A percentile compares a stretch with the other conserved stretches of the same genome.
Conservation (phyloP, 768 basidiomycete species). For the Pisolithus sp. region DNA sequence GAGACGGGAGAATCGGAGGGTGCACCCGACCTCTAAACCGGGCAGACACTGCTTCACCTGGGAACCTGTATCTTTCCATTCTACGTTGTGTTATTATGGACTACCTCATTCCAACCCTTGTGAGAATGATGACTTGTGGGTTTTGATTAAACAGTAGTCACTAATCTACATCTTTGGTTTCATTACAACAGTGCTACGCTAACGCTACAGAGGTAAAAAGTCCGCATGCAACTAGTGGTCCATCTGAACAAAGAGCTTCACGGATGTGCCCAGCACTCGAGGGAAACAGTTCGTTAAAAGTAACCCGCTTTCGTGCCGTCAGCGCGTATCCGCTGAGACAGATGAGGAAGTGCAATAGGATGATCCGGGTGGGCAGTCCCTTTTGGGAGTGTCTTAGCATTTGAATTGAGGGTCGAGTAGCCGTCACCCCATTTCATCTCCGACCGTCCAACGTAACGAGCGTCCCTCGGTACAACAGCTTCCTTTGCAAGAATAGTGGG, state of each 20-base stretch:
- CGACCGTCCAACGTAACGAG: conserved; percentile 26
- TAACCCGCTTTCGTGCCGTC: conserved; percentile 25
- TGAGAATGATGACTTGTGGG: neutral
- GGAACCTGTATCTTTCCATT: neutral
- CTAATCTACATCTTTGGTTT: neutral
- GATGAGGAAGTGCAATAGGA: conserved; percentile 48
- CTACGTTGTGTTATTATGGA: neutral
- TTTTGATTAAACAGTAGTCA: conserved; percentile 3
- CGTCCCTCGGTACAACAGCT: conserved; percentile 17
- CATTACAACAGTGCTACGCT: neutral
- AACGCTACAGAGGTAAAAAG: neutral
- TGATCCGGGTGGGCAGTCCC: conserved; percentile 41
- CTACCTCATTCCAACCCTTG: neutral
- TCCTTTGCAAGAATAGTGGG: conserved; percentile 26
- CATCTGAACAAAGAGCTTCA: neutral
- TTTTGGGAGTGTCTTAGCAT: conserved; percentile 25
- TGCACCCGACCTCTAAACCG: conserved; percentile 21
- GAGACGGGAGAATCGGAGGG: conserved; percentile 31
- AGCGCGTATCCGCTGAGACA: conserved; percentile 50
- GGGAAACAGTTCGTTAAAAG: neutral
- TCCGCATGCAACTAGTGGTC: neutral
- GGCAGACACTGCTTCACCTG: neutral
- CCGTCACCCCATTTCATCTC: conserved; percentile 21
- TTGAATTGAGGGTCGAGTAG: conserved; percentile 11
- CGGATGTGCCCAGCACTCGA: neutral